Base-by-base conservation (phyloP, 106 monocot species). In the Ottelia alismoides region DNA sequence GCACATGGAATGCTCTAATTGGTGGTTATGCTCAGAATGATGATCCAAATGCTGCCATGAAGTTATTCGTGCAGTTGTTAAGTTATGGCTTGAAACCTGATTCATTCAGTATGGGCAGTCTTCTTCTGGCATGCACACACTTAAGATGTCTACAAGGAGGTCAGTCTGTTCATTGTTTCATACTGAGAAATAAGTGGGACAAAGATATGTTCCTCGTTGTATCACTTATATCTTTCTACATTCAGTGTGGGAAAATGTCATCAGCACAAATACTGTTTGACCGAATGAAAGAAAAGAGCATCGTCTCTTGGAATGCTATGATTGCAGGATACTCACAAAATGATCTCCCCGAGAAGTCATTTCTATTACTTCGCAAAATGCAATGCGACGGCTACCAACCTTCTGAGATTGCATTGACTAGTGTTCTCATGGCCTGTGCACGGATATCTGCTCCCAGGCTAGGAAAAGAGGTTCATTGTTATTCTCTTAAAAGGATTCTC, bases 11-110 rank as follows among this genome's bases (percentile, higher is more conserved):
- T 73, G 82, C 87, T 23, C 18, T 88, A 3, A 79, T 88, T 2
- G 78, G 87, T 28, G 87, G 87, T 22, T 68, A 57, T 51, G 82
- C 82, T 12, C 82, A 82, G 59, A 88, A 78, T 70, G 87, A 70
- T 6, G 73, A 88, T 26, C 72, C 82, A 22, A 54, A 21, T 1
- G 69, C 32, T 27, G 82, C 82, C 18, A n/a, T 88, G 11, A 53
- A 70, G 19, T 57, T 82, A 20, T 82, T 76, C 30, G 53, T 67
- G 11, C 51, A 67, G 28, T 78, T 88, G 78, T 30, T 31, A 20
- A 50, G 52, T 44, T 54, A 28, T 20, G 76, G 66, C 0, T 61
- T 65, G 14, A 47, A 77, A 27, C 81, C 86, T 10, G 86, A 86
- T 57, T 71, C 52, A 63, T 81, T 81, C 47, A 77, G 68, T 45